These are phyloP conservation scores for Fonsecaea monophora DNA, from an alignment of 2,329 filamentous ascomycete species.

Conservation along the genomic window DNA sequence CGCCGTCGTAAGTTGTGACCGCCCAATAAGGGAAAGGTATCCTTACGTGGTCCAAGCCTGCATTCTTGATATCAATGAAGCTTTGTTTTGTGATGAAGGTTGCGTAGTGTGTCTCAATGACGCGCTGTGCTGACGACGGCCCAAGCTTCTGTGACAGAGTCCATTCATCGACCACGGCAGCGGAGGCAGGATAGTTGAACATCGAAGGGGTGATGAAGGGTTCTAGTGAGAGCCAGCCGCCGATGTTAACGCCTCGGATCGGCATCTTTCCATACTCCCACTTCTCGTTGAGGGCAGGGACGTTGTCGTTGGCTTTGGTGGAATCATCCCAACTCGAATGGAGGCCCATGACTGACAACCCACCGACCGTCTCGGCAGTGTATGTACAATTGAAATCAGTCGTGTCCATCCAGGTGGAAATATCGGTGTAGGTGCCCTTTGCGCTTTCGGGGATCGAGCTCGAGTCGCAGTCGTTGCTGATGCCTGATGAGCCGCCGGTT, in stretches of 20 bases:
- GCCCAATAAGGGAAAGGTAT: slow-evolving; percentile 98
- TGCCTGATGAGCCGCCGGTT: slow-evolving; percentile 27
- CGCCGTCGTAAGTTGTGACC: slow-evolving; percentile 79
- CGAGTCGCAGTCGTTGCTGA: slow-evolving; percentile 60
- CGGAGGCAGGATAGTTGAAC: slow-evolving; percentile 70
- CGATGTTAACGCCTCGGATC: slow-evolving; percentile 88
- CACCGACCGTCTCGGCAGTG: slow-evolving; percentile 81
- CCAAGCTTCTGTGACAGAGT: slow-evolving; percentile 77
- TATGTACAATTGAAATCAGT: slow-evolving; percentile 93
- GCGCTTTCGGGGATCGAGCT: slow-evolving; percentile 68
- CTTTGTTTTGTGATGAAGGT: slow-evolving; percentile 84
- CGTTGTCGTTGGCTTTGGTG: slow-evolving; percentile 75
- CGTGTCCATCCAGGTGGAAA: slow-evolving; percentile 90
- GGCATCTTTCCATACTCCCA: slow-evolving; percentile 83
- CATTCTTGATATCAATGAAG: slow-evolving; percentile 81
- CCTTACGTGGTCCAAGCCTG: slow-evolving; percentile 94
- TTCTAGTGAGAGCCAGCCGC: slow-evolving; percentile 92
- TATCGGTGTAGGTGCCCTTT: slow-evolving; percentile 80
- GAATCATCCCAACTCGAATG: slow-evolving; percentile 87
- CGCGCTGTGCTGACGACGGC: slow-evolving; percentile 61
- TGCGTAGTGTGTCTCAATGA: slow-evolving; percentile 85
- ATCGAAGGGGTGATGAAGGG: slow-evolving; percentile 95
- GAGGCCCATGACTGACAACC: slow-evolving; percentile 88
- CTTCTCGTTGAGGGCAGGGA: slow-evolving; percentile 74
- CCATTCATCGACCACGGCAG: slow-evolving; percentile 83